These are phyloP conservation scores for Wickerhamomyces chambardii DNA, from an alignment of 805 yeast species.

Conservation along the genomic window DNA sequence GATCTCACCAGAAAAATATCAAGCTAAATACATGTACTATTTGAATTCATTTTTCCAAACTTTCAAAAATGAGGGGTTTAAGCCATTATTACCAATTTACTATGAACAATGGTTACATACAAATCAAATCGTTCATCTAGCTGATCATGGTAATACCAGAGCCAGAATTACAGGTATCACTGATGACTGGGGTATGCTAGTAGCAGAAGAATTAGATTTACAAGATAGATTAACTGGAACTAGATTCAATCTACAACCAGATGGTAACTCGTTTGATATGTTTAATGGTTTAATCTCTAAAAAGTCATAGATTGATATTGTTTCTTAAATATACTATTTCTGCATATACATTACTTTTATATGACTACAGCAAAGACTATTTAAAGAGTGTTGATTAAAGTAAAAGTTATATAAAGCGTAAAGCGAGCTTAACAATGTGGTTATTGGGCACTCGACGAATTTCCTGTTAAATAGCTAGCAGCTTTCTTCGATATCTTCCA, in stretches of 20 bases:
- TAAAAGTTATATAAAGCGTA: no score
- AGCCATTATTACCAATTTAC: conserved; percentile 58
- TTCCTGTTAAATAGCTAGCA: no score
- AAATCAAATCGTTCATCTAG: conserved; percentile 63
- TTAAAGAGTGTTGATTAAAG: no score
- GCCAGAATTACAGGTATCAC: conserved; percentile 79
- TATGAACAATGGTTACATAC: conserved; percentile 84
- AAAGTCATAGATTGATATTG: no score
- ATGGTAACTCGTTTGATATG: conserved; percentile 96
- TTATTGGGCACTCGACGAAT: no score
- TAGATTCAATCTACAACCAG: conserved; percentile 76
- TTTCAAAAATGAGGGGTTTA: conserved; percentile 59
- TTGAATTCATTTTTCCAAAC: conserved; percentile 52
- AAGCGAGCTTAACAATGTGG: no score
- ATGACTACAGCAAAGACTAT: no score
- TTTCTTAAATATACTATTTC: no score
- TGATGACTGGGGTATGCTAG: conserved; percentile 71
- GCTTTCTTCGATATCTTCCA: conserved; percentile 28
- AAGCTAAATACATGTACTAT: conserved; percentile 62
- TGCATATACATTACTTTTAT: no score
- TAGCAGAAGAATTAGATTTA: conserved; percentile 58
- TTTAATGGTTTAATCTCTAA: conserved; percentile 78
- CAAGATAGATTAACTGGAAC: conserved; percentile 41
- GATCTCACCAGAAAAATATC: conserved; percentile 33
- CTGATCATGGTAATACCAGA: conserved; percentile 37